phyloP scores from a whole-genome alignment of 1,284 basidiomycete genomes.

The Ustilago trichophora region DNA sequence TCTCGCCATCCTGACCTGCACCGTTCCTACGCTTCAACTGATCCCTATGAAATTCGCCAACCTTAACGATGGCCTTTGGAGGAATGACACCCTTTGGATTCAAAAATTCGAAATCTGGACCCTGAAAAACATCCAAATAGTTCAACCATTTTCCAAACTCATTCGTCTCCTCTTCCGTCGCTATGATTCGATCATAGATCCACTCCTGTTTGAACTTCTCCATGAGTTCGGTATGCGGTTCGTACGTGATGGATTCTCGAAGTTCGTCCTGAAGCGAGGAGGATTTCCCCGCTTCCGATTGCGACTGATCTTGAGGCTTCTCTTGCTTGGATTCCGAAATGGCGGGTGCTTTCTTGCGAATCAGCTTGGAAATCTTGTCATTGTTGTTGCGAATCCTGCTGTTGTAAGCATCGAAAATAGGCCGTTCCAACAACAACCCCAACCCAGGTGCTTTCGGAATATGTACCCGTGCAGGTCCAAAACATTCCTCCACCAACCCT shows the following conservation, averaged over 20 bases:
- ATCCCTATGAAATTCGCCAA: constrained; percentile 73
- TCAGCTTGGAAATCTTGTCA: constrained; percentile 64
- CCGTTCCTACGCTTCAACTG: constrained; percentile 74
- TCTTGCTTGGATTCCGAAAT: too few relatives aligned
- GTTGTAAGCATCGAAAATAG: constrained; percentile 82
- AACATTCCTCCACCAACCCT: constrained; percentile 68
- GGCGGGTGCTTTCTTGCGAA: constrained; percentile 58
- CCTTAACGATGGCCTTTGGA: constrained; percentile 62
- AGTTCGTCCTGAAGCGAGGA: constrained; percentile 35
- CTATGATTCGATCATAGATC: constrained; percentile 65
- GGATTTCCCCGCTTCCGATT: background rate
- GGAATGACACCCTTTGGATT: constrained; percentile 68
- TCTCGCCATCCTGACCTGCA: constrained; percentile 55
- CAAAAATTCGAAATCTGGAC: constrained; percentile 64
- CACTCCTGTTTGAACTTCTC: constrained; percentile 59
- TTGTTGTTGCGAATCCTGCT: constrained; percentile 71
- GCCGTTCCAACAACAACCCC: constrained; percentile 91
- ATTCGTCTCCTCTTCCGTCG: constrained; percentile 80
- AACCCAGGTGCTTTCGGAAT: constrained; percentile 96
- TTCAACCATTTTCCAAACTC: constrained; percentile 69
- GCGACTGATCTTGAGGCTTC: too few relatives aligned
- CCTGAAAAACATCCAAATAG: constrained; percentile 58
- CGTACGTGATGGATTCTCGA: constrained; percentile 47
- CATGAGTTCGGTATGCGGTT: constrained; percentile 39
- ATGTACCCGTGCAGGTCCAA: constrained; percentile 77